Conservation (phyloP, 1,284 basidiomycete genomes). For the Cryptococcus sp. region DNA sequence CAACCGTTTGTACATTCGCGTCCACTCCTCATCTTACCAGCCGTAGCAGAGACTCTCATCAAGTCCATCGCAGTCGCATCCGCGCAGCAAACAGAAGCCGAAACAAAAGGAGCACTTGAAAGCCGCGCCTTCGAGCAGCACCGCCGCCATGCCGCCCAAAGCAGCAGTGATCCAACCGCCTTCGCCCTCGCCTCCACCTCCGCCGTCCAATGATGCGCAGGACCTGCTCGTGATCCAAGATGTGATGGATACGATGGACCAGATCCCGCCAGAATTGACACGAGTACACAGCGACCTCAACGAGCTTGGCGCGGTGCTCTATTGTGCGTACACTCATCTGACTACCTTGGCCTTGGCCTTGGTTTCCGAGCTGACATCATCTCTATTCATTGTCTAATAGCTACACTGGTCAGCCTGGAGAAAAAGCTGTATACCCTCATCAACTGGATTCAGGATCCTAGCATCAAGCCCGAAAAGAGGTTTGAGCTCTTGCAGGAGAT, state of each 20-base stretch:
- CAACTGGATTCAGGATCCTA: slow-evolving; percentile 69
- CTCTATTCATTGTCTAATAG: slow-evolving; percentile 22
- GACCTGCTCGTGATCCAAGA: slow-evolving; percentile 63
- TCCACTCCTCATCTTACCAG: background rate
- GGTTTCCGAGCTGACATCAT: background rate
- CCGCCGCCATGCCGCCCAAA: slow-evolving; percentile 42
- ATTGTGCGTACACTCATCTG: slow-evolving; percentile 55
- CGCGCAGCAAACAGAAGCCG: too few relatives aligned
- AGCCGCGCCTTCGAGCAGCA: too few relatives aligned
- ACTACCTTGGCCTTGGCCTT: background rate
- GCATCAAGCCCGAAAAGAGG: slow-evolving; percentile 71
- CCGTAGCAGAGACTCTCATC: too few relatives aligned
- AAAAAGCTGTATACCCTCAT: slow-evolving; percentile 73
- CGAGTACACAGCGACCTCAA: slow-evolving; percentile 92
- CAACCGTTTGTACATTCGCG: background rate
- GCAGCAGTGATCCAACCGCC: slow-evolving; percentile 24
- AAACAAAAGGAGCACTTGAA: background rate
- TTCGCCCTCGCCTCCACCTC: slow-evolving; percentile 60
- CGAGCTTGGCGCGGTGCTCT: slow-evolving; percentile 96
- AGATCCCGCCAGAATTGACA: slow-evolving; percentile 91
- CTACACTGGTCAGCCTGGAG: slow-evolving; percentile 77
- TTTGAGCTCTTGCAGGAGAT: slow-evolving; percentile 87
- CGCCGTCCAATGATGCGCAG: slow-evolving; percentile 54
- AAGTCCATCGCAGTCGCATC: background rate
- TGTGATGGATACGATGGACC: slow-evolving; percentile 88